phyloP scores from a whole-genome alignment of 2,329 filamentous ascomycete genomes.

The Bertia moriformis region DNA sequence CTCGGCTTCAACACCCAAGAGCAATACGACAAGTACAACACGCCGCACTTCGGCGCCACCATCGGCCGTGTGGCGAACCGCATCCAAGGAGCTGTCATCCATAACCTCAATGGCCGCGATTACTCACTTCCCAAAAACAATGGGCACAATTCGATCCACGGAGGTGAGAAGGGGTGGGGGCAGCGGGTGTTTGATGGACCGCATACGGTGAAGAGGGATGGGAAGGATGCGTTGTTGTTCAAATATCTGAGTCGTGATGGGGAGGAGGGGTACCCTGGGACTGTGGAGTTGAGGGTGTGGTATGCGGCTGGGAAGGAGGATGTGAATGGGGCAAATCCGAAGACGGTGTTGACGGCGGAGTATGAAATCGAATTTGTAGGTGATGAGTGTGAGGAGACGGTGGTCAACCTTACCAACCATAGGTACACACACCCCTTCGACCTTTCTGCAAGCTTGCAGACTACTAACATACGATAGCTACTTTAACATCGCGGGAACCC shows the following conservation, averaged over 20 bases:
- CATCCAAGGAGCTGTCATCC: slow-evolving; percentile 56
- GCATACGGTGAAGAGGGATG: slow-evolving; percentile 37
- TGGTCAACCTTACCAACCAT: slow-evolving; percentile 89
- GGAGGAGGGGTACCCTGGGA: slow-evolving; percentile 82
- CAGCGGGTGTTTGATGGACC: slow-evolving; percentile 67
- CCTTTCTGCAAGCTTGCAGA: neutral
- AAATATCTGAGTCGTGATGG: slow-evolving; percentile 58
- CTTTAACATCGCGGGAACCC: slow-evolving; percentile 41
- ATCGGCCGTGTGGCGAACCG: slow-evolving; percentile 80
- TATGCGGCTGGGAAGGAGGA: slow-evolving; percentile 64
- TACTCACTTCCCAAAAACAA: slow-evolving; percentile 67
- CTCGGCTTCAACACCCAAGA: slow-evolving; percentile 67
- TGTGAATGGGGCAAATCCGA: slow-evolving; percentile 39
- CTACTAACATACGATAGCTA: slow-evolving; percentile 37
- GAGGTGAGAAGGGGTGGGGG: slow-evolving; percentile 64
- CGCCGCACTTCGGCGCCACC: slow-evolving; percentile 77
- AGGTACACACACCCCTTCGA: slow-evolving; percentile 36
- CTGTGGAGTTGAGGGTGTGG: slow-evolving; percentile 61
- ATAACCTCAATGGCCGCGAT: slow-evolving; percentile 54
- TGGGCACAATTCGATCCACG: slow-evolving; percentile 61
- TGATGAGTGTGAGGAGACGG: slow-evolving; percentile 66
- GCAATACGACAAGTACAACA: slow-evolving; percentile 63
- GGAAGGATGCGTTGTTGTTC: slow-evolving; percentile 54
- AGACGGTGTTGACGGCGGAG: slow-evolving; percentile 67
- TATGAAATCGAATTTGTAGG: slow-evolving; percentile 74